Evolutionary conservation across 306 rosid species (phyloP).

Genomic region (Quercus alba): DNA sequence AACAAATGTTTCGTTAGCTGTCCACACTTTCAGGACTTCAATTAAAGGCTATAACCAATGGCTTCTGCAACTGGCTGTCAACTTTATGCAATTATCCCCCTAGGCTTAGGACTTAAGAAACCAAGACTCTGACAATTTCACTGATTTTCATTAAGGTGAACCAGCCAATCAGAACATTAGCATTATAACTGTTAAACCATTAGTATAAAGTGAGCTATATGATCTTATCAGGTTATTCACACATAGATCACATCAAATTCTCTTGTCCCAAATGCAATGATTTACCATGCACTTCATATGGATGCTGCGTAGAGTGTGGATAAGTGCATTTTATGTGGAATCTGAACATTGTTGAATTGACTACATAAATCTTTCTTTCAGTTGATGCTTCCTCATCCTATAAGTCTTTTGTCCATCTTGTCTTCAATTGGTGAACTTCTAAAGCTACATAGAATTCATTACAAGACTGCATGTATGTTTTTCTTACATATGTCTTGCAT

Average conservation of each 20-base stretch:
- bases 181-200: background rate
- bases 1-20: background rate
- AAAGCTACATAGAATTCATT: too few relatives aligned
- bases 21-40: background rate
- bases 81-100: background rate
- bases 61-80: background rate
- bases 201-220: background rate
- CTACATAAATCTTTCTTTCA: background rate
- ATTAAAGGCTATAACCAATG: background rate
- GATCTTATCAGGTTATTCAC: background rate
- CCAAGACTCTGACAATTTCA: background rate
- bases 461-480: too few relatives aligned
- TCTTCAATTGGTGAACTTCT: too few relatives aligned
- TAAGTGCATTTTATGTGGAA: too few relatives aligned
- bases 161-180: background rate
- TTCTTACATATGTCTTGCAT: too few relatives aligned
- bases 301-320: background rate
- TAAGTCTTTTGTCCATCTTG: too few relatives aligned
- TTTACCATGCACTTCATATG: background rate
- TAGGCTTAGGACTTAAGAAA: background rate
- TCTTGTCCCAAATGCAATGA: background rate
- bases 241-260: background rate
- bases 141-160: background rate
- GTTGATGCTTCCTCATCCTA: too few relatives aligned
- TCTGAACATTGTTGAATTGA: background rate